These are phyloP conservation scores for Ganoderma lingzhi DNA, from an alignment of 1,284 basidiomycete genomes.

Conservation along the genomic window DNA sequence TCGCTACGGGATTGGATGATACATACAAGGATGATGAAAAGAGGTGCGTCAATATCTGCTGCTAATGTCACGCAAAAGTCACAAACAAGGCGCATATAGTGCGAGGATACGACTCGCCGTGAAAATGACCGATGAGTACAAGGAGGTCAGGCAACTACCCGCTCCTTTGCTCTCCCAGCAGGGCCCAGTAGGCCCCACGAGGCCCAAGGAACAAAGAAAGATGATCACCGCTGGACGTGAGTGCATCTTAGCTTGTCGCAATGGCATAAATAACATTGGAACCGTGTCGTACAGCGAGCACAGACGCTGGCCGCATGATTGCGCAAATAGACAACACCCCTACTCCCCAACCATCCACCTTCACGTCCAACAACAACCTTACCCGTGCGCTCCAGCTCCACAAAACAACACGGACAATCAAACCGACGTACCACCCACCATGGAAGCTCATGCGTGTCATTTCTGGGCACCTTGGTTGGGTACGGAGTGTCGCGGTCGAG, in stretches of 20 bases:
- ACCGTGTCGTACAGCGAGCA: slow-evolving; percentile 44
- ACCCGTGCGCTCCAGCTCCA: slow-evolving; percentile 89
- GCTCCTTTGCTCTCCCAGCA: slow-evolving; percentile 85
- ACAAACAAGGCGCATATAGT: slow-evolving; percentile 46
- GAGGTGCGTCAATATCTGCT: slow-evolving; percentile 54
- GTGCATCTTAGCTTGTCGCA: slow-evolving; percentile 37
- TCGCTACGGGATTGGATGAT: slow-evolving; percentile 69
- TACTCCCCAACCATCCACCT: slow-evolving; percentile 67
- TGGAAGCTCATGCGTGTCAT: slow-evolving; percentile 99
- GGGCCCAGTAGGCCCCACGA: slow-evolving; percentile 79
- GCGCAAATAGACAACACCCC: slow-evolving; percentile 76
- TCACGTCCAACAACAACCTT: slow-evolving; percentile 69
- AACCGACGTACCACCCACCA: slow-evolving; percentile 94
- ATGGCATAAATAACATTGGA: background rate
- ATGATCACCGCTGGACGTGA: slow-evolving; percentile 78
- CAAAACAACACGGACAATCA: slow-evolving; percentile 91
- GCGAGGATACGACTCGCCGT: slow-evolving; percentile 71
- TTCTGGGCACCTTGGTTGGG: slow-evolving; percentile 98
- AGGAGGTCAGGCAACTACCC: slow-evolving; percentile 87
- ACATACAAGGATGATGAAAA: slow-evolving; percentile 71
- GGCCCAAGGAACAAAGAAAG: slow-evolving; percentile 69
- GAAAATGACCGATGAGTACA: slow-evolving; percentile 89
- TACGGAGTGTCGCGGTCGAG: slow-evolving; percentile 95
- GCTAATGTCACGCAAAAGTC: background rate
- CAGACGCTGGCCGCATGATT: slow-evolving; percentile 68